Evolutionary conservation across 2,329 filamentous ascomycete species (phyloP).

Genomic region (Exutisphaerella laricina): DNA sequence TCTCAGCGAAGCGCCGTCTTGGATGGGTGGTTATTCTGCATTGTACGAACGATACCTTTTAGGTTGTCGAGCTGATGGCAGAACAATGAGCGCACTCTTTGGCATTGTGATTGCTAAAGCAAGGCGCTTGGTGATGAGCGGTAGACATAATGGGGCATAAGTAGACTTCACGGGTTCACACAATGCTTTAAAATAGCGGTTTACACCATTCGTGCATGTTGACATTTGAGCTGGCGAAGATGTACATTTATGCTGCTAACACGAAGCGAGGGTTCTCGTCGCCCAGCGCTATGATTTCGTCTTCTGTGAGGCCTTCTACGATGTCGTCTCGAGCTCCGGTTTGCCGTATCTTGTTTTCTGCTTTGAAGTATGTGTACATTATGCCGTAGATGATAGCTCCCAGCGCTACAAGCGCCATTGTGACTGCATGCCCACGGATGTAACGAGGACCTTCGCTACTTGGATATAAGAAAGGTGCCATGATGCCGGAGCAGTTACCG

Average conservation of each 20-base stretch:
- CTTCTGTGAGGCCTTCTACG: slow-evolving; percentile 38
- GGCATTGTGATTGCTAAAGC: no score
- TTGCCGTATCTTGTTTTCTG: slow-evolving; percentile 35
- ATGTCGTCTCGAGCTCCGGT: slow-evolving; percentile 39
- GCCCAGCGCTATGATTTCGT: slow-evolving; percentile 42
- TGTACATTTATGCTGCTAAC: slow-evolving; percentile 38
- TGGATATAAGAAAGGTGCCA: slow-evolving; percentile 48
- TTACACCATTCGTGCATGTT: no score
- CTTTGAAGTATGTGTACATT: slow-evolving; percentile 37
- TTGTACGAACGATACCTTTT: no score
- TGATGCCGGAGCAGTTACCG: slow-evolving; percentile 51
- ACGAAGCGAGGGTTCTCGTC: slow-evolving; percentile 43
- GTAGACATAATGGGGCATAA: no score
- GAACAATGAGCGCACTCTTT: no score
- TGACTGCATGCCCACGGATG: slow-evolving; percentile 48
- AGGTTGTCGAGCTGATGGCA: no score
- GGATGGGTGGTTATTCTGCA: no score
- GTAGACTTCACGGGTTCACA: no score
- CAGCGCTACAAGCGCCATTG: slow-evolving; percentile 46
- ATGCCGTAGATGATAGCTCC: slow-evolving; percentile 35
- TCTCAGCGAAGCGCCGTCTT: no score
- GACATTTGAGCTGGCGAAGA: no score
- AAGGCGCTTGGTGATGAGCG: no score
- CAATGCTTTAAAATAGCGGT: no score
- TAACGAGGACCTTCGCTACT: slow-evolving; percentile 42